phyloP scores from a whole-genome alignment of 305 asterid species.

The Fraxinus sp. region DNA sequence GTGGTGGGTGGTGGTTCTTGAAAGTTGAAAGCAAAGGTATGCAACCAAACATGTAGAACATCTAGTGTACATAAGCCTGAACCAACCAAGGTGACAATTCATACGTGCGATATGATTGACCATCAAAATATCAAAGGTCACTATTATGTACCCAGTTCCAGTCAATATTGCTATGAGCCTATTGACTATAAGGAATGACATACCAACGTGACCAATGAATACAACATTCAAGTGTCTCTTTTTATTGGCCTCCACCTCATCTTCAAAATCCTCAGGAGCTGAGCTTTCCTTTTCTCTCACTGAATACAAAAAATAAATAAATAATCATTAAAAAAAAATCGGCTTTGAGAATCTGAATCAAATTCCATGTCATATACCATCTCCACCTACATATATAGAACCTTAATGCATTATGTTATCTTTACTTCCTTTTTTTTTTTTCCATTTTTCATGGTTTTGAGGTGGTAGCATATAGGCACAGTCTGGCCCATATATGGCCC shows the following conservation, averaged over 20 bases:
- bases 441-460: background rate
- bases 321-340: background rate
- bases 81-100: background rate
- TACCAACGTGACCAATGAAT: conserved; percentile 94
- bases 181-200: conserved; percentile 21
- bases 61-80: background rate
- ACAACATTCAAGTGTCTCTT: conserved; percentile 92
- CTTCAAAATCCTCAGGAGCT: conserved; percentile 47
- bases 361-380: background rate
- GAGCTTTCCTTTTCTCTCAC: conserved; percentile 53
- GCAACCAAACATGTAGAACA: background rate
- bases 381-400: background rate
- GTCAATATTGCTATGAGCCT: background rate
- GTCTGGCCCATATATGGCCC: background rate
- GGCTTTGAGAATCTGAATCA: background rate
- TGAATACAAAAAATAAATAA: conserved; percentile 22
- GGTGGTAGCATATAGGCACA: background rate
- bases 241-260: conserved; percentile 39
- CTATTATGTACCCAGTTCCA: background rate
- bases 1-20: conserved; percentile 6
- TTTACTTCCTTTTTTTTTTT: background rate
- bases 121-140: background rate
- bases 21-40: background rate
- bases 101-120: background rate
- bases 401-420: background rate